Percentiles rank a stretch among this genome's conserved stretches.
phyloP scores from a whole-genome alignment of 495 filamentous ascomycete genomes.

The Penicillium salamii region DNA sequence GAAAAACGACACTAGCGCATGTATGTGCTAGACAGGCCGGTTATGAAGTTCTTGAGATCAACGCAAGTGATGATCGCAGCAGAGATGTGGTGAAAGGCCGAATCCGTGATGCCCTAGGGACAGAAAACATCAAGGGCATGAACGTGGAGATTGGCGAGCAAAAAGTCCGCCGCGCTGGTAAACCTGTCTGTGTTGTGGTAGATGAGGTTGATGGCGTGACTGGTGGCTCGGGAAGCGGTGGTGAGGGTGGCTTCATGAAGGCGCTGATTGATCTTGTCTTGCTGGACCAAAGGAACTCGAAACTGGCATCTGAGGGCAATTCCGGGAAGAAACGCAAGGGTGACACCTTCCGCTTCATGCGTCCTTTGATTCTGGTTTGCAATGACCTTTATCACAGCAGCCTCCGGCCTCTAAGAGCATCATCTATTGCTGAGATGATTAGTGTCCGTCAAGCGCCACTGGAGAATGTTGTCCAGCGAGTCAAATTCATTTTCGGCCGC shows the following conservation, averaged over 20 bases:
- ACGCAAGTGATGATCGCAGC: conserved; percentile 92
- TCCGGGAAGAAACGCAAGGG: conserved; percentile 59
- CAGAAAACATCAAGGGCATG: conserved; percentile 85
- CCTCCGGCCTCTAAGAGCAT: conserved; percentile 76
- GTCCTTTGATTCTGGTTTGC: conserved; percentile 90
- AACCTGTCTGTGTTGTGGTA: conserved; percentile 87
- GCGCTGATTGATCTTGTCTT: conserved; percentile 86
- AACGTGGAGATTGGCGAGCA: conserved; percentile 59
- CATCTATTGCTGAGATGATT: conserved; percentile 82
- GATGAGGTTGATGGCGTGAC: conserved; percentile 97
- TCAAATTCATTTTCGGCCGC: conserved; percentile 78
- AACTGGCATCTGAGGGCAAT: conserved; percentile 35
- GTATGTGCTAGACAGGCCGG: conserved; percentile 93
- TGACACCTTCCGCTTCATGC: conserved; percentile 78
- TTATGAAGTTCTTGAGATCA: conserved; percentile 93
- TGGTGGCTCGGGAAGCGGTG: conserved; percentile 64
- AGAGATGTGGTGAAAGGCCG: conserved; percentile 93
- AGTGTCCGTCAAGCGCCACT: conserved; percentile 85
- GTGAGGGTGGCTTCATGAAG: conserved; percentile 89
- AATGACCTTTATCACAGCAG: conserved; percentile 97
- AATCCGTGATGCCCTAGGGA: conserved; percentile 83
- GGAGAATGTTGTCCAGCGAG: conserved; percentile 77
- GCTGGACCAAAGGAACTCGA: conserved; percentile 77
- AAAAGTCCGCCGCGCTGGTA: conserved; percentile 70
- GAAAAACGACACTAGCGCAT: conserved; percentile 95